Conservation (phyloP, 2,329 filamentous ascomycete genomes). For the Seiridium unicorne region DNA sequence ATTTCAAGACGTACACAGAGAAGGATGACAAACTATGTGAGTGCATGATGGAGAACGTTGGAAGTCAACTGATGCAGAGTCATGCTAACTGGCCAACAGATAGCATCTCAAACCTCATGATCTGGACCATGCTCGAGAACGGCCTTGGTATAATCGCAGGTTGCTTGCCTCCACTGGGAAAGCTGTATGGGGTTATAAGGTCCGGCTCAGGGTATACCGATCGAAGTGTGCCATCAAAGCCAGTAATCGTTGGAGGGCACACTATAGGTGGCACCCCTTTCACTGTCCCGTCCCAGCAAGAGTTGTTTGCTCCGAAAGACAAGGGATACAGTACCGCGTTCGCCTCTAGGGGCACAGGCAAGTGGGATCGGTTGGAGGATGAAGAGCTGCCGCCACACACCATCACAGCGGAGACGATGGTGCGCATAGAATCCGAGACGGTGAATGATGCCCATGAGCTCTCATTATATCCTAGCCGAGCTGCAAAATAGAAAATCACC, state of each 20-base stretch:
- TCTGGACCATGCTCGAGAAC: not conserved
- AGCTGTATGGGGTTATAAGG: not conserved
- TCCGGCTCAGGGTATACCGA: not conserved
- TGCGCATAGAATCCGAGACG: constrained; percentile 10
- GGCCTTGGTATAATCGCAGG: not conserved
- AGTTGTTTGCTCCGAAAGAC: not conserved
- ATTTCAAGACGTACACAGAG: too few relatives aligned
- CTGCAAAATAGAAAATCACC: too few relatives aligned
- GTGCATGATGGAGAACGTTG: too few relatives aligned
- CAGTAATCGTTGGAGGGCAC: not conserved
- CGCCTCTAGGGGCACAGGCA: constrained; percentile 12
- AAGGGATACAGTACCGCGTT: not conserved
- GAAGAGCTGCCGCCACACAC: not conserved
- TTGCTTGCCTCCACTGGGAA: not conserved
- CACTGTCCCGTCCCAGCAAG: not conserved
- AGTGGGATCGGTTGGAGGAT: constrained; percentile 31
- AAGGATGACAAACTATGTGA: too few relatives aligned
- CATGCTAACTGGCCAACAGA: too few relatives aligned
- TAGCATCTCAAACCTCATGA: too few relatives aligned
- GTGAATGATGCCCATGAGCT: too few relatives aligned
- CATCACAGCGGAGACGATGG: too few relatives aligned
- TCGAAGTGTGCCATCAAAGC: not conserved
- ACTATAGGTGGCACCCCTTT: not conserved
- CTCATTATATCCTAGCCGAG: too few relatives aligned
- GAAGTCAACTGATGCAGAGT: too few relatives aligned